Base-by-base conservation (phyloP, 352 stramenopile genomes). In the Pythium phragmitis region DNA sequence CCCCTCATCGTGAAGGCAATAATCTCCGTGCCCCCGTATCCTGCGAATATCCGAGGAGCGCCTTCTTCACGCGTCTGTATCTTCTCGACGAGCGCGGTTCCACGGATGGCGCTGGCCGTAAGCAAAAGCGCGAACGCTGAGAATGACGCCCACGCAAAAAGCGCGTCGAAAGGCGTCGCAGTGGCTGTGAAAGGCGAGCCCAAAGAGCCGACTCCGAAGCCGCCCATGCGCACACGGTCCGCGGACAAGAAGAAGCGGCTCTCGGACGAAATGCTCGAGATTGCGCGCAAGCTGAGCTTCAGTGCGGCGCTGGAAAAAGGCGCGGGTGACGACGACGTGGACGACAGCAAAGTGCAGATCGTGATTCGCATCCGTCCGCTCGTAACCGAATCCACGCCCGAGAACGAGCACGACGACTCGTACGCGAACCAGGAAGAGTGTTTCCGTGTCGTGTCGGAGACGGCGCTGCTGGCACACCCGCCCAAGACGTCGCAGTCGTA, bases 401-500 rank as follows among this genome's bases (percentile, higher is more conserved):
- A 64, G 7, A 16, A 34, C 2, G 50, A 60, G 14, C 14, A 60
- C 39, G 17, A 60, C 2, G 4, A 37, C 4, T 7, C 53, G 45
- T 11, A 14, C 1, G 28, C 30, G 14, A 23, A 7, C 45, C 41
- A 50, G 3, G 75, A 73, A 34, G 80, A 86, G 36, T 89, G 81
- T 45, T 94, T 91, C 60, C 81, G 78, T 43, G 80, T 94, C 16
- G 41, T 82, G 17, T 91, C 85, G 23, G 76, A 89, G 50, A 77
- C 79, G 52, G 61, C 75, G 48, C 63, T 94, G 52, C 36, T 94
- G 16, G 82, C 74, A 26, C 80, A 90, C 19, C 80, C 82, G 41
- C 83, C 85, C 41, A 89, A 91, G 74, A 88, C 77, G 4, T 91
- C 79, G 33, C 77, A 88, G 63, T 76, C 82, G 28, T 91, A 91